Base-by-base conservation (phyloP, 2,329 filamentous ascomycete genomes). In the Cadophora malorum region DNA sequence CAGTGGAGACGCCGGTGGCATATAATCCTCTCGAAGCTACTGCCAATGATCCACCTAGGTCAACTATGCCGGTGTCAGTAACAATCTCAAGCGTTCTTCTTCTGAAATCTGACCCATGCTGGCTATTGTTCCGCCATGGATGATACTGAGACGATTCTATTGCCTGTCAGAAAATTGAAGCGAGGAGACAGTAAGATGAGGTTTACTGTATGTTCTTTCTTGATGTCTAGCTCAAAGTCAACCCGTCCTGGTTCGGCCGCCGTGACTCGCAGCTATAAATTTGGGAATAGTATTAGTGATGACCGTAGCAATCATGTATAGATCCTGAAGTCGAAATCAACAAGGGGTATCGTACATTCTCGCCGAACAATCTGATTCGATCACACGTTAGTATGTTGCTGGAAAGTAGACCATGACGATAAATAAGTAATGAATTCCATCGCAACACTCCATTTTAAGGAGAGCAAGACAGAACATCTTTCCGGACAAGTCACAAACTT, bases 81-180 rank as follows among this genome's bases (percentile, higher is more conserved):
- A 3, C 12, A 14, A 7, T 23, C 28, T 53, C 33, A 50, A 33
- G 16, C 12, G 6, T 14, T 12, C 12, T 12, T 14, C 7, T 21
- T 21, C 38, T 21, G 16, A 4, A 19, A 7, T 9, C 55, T 50
- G 58, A 76, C 75, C 76, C 80, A 94, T 89, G 76, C 89, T 91
- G 3, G 92, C 92, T 33, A 95, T 89, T 0, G 91, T 92, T 4
- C 92, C 92, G 21, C 92, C 92, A 74, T 95, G 92, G 33, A 94
- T 84, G 45, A 90, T 94, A 64, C 88, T 86, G 0, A 95, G 82
- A 0, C 92, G 89, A 76, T 95, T 95, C 90, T 94, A 25, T 14
- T 16, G 47, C 8, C 7, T 12, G 1, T 64, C 21, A 69, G 56
- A 33, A 19, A 5, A 16, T 23, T 23, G 16, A 16, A 28, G 28